These are phyloP conservation scores for Debaryomycetaceae sp. DNA, from an alignment of 1,139 yeast genomes.

Conservation along the genomic window DNA sequence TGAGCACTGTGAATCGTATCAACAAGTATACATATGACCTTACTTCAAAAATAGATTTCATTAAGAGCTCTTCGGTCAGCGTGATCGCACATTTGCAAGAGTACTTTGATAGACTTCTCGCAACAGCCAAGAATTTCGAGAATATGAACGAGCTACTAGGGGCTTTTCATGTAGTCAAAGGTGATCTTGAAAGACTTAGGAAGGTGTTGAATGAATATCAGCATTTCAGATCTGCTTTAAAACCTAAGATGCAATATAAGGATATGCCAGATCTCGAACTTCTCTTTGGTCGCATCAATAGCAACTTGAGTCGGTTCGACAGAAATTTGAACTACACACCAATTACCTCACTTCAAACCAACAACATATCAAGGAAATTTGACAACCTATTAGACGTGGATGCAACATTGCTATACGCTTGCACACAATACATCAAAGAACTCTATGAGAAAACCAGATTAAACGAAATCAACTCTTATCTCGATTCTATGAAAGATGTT, in stretches of 20 bases:
- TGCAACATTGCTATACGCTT: constrained; percentile 4
- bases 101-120: constrained; percentile 1
- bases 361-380: constrained; percentile 6
- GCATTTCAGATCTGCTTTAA: constrained; percentile 7
- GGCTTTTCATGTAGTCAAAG: neutral
- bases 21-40: constrained; percentile 9
- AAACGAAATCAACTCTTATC: constrained; percentile 9
- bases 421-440: constrained; percentile 7
- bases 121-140: constrained; percentile 7
- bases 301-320: constrained; percentile 7
- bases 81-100: neutral
- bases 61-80: constrained; percentile 3
- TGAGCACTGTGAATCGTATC: constrained; percentile 26
- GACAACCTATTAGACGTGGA: constrained; percentile 5
- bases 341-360: constrained; percentile 5
- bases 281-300: constrained; percentile 4
- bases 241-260: constrained; percentile 16
- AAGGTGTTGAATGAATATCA: constrained; percentile 9
- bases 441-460: constrained; percentile 8
- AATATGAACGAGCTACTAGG: neutral
- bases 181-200: neutral
- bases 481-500: constrained; percentile 9
- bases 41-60: constrained; percentile 12
- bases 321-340: constrained; percentile 6
- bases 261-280: constrained; percentile 15